Evolutionary conservation across 345 rosid genomes (phyloP).

Genomic region (Streptanthus diversifolius): DNA sequence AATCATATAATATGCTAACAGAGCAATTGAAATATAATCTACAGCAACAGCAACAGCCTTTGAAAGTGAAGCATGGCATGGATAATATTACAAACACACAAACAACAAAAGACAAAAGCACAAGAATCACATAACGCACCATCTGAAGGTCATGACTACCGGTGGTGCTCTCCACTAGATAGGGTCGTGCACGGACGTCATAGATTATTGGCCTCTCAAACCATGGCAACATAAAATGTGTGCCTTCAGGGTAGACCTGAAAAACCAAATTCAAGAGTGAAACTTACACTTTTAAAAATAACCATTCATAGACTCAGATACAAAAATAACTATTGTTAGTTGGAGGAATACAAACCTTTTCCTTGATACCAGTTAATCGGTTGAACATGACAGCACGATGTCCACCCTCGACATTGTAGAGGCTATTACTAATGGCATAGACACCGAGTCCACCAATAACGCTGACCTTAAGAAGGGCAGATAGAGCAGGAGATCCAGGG

Average conservation of each 20-base stretch:
- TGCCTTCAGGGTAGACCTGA: constrained; percentile 95
- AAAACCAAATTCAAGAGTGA: neutral
- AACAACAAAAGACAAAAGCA: neutral
- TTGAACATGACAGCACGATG: constrained; percentile 44
- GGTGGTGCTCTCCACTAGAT: constrained; percentile 80
- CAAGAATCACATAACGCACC: constrained; percentile 37
- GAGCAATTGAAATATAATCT: neutral
- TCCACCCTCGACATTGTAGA: constrained; percentile 42
- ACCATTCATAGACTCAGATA: neutral
- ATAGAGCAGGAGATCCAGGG: constrained; percentile 37
- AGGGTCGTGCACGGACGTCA: constrained; percentile 93
- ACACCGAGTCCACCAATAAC: constrained; percentile 36
- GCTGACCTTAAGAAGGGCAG: constrained; percentile 36
- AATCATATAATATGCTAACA: neutral
- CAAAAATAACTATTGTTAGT: neutral
- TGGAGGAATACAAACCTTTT: constrained; percentile 29
- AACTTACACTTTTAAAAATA: neutral
- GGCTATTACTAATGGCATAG: constrained; percentile 30
- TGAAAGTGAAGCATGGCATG: neutral
- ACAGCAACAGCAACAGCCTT: neutral
- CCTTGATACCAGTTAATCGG: constrained; percentile 40
- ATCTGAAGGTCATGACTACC: constrained; percentile 98
- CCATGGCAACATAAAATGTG: constrained; percentile 89
- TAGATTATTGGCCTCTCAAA: constrained; percentile 88
- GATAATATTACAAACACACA: neutral